These are phyloP conservation scores for Podaxis carcinomalis DNA, from an alignment of 768 basidiomycete genomes.

Conservation along the genomic window DNA sequence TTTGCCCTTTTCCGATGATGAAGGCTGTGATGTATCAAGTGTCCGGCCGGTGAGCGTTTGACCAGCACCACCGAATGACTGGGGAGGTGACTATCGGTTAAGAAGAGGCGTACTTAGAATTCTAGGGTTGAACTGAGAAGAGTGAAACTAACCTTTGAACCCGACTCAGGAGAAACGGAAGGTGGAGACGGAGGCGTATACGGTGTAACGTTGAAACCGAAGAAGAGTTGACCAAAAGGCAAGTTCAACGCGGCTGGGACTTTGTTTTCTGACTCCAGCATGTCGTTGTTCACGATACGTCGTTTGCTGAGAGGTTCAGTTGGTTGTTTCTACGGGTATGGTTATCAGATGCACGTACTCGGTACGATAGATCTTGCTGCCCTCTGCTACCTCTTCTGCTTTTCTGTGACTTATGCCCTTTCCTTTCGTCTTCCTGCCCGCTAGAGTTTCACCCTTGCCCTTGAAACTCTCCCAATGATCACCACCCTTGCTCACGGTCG, in stretches of 20 bases:
- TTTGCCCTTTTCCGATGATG: slow-evolving; percentile 42
- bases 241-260: slow-evolving; percentile 89
- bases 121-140: not conserved
- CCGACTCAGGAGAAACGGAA: slow-evolving; percentile 25
- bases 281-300: slow-evolving; percentile 78
- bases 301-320: slow-evolving; percentile 53
- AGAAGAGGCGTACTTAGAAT: not conserved
- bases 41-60: slow-evolving; percentile 59
- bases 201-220: slow-evolving; percentile 82
- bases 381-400: slow-evolving; percentile 71
- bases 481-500: slow-evolving; percentile 66
- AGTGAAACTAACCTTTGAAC: slow-evolving; percentile 23
- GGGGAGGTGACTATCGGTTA: slow-evolving; percentile 28
- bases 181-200: slow-evolving; percentile 51
- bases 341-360: slow-evolving; percentile 53
- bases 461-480: slow-evolving; percentile 95
- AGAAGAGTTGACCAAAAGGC: slow-evolving; percentile 93
- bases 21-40: slow-evolving; percentile 19
- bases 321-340: not conserved
- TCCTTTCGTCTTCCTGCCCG: slow-evolving; percentile 91
- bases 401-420: slow-evolving; percentile 86
- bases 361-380: slow-evolving; percentile 87
- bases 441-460: slow-evolving; percentile 88
- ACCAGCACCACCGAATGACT: slow-evolving; percentile 63
- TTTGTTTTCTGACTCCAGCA: slow-evolving; percentile 66